A percentile compares a stretch with the other conserved stretches of the same genome.
phyloP scores from a whole-genome alignment of 2,329 filamentous ascomycete genomes.

The Trichoderma lentiforme region DNA sequence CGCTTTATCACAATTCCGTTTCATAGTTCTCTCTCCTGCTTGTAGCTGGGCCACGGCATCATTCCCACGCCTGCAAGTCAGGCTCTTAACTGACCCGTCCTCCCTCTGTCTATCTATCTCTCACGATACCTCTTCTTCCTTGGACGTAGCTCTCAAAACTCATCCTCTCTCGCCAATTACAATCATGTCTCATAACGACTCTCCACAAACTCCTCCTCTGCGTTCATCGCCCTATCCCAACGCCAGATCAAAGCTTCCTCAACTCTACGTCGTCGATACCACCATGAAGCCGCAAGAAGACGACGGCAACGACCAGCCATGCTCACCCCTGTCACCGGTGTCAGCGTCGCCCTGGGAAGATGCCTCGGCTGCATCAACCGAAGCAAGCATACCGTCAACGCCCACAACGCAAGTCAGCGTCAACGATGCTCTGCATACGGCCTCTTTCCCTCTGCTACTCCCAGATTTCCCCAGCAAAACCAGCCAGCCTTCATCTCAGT shows the following conservation, averaged over 20 bases:
- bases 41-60: not conserved
- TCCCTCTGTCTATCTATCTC: not conserved
- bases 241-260: not conserved
- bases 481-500: not conserved
- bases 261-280: conserved; percentile 8
- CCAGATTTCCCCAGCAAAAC: not conserved
- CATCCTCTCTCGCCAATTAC: not conserved
- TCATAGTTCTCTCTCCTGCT: not conserved
- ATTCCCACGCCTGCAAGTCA: not conserved
- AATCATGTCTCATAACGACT: not conserved
- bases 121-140: not conserved
- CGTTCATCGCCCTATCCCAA: not conserved
- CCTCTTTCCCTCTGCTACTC: not conserved
- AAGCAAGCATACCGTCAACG: conserved; percentile 5
- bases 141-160: not conserved
- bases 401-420: conserved; percentile 8
- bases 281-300: not conserved
- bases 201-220: conserved; percentile 10
- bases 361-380: not conserved
- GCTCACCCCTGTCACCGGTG: conserved; percentile 6
- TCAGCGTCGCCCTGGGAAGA: conserved; percentile 4
- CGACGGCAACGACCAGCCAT: not conserved
- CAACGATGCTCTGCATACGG: not conserved
- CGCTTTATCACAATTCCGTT: not conserved
- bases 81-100: not conserved